Evolutionary conservation across 352 stramenopile genomes (phyloP).

Genomic region (Pythium utonaiense): DNA sequence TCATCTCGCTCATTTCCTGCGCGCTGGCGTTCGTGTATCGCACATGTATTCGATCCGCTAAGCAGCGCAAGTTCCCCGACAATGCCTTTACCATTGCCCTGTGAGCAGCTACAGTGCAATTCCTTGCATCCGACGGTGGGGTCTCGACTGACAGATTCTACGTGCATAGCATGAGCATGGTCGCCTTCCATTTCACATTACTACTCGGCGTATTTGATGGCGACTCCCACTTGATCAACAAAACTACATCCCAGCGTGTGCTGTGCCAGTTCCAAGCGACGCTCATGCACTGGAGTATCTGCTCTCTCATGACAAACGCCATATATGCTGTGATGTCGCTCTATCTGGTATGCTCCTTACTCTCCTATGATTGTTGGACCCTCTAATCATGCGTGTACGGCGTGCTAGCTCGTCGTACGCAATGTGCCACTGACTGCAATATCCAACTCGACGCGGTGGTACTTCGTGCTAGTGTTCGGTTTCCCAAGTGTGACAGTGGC

Average conservation of each 20-base stretch:
- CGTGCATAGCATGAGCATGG: not conserved
- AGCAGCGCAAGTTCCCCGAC: conserved; percentile 18
- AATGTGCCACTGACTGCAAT: conserved; percentile 21
- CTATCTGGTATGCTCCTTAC: conserved; percentile 14
- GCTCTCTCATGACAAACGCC: conserved; percentile 19
- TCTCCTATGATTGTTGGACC: too few relatives aligned
- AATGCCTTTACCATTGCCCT: conserved; percentile 18
- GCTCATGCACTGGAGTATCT: conserved; percentile 16
- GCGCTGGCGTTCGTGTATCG: conserved; percentile 2
- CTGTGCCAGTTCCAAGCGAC: conserved; percentile 15
- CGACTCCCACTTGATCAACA: conserved; percentile 1
- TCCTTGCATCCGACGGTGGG: not conserved
- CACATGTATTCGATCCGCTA: not conserved
- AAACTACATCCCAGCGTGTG: not conserved
- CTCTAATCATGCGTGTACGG: too few relatives aligned
- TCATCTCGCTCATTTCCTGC: conserved; percentile 10
- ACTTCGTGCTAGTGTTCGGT: conserved; percentile 22
- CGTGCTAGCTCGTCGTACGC: conserved; percentile 22
- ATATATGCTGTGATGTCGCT: conserved; percentile 19
- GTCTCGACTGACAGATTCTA: not conserved
- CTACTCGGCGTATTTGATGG: conserved; percentile 10
- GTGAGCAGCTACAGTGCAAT: conserved; percentile 4
- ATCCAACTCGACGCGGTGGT: conserved; percentile 7
- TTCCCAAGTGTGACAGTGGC: conserved; percentile 18
- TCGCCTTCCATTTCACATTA: conserved; percentile 13